Base-by-base conservation (phyloP, 768 basidiomycete species). In the Chlorophyllum brunneum region DNA sequence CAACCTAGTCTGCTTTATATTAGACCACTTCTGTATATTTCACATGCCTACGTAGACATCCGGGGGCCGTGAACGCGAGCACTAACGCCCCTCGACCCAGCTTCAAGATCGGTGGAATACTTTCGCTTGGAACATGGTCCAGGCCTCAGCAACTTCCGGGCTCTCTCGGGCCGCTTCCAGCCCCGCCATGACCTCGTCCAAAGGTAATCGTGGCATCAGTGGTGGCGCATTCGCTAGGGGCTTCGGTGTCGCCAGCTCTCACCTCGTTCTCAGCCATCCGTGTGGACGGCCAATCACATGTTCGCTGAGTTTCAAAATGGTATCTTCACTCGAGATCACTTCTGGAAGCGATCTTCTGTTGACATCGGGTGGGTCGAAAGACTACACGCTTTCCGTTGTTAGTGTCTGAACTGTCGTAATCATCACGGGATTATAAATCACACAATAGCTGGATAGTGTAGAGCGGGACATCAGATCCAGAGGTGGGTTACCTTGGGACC, bases 101-200 rank as follows among this genome's bases (percentile, higher is more conserved):
- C 20, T 63, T 67, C 4, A 59, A 58, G 4, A 61, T 71, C 8
- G 82, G 82, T 6, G 82, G 80, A 11, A 72, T 85, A 20, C 70
- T 85, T 34, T 72, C 78, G 1, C 60, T 59, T 7, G 83, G 80
- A 16, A 83, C 79, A 10, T 83, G 80, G 80, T 81, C 79, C 82
- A 83, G 62, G 82, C 81, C 6, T 68, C 76, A 27, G 82, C 80
- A 9, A 82, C 81, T 2, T 78, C 74, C 59, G 77, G 76, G 1
- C 54, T 79, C 24, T 71, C 75, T 6, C 78, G 80, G 26, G 67
- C 72, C n/a, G 58, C 71, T 20, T 69, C 70, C 7, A 74, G 76
- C 59, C 82, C 83, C 67, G 82, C 79, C 7, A 70, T 85, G 69
- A 70, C 70, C 20, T 80, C 80, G 20, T 80, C 78, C 9, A 83